These are phyloP conservation scores for Xylaria sp. DNA, from an alignment of 2,329 filamentous ascomycete genomes.

Conservation along the genomic window DNA sequence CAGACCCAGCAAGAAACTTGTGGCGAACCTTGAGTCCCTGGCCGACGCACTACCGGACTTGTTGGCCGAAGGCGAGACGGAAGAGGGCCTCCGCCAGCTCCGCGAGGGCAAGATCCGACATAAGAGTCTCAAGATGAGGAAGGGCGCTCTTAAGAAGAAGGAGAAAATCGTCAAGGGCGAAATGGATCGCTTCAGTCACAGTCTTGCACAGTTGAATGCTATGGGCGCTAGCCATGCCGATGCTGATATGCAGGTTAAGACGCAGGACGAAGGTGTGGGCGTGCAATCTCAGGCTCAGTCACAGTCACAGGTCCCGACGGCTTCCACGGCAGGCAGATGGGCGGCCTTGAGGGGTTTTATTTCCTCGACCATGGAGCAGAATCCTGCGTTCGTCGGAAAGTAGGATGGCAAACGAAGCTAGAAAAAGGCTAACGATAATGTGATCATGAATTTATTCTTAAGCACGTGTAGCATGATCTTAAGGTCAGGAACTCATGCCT, in stretches of 20 bases:
- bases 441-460: neutral
- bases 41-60: slow-evolving; percentile 78
- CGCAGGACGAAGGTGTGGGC: slow-evolving; percentile 25
- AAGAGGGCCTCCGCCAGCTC: slow-evolving; percentile 48
- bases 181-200: slow-evolving; percentile 82
- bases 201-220: slow-evolving; percentile 74
- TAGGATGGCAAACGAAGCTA: slow-evolving; percentile 31
- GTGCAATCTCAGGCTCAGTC: slow-evolving; percentile 25
- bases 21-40: slow-evolving; percentile 74
- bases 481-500: slow-evolving; percentile 3
- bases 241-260: slow-evolving; percentile 9
- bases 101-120: slow-evolving; percentile 69
- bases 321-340: slow-evolving; percentile 68
- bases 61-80: slow-evolving; percentile 53
- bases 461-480: neutral
- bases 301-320: slow-evolving; percentile 20
- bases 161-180: slow-evolving; percentile 80
- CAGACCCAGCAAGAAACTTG: slow-evolving; percentile 77
- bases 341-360: slow-evolving; percentile 84
- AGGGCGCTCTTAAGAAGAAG: slow-evolving; percentile 82
- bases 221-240: slow-evolving; percentile 34
- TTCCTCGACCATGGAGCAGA: slow-evolving; percentile 86
- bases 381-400: slow-evolving; percentile 69
- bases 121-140: slow-evolving; percentile 74
- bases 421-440: neutral